Conservation (phyloP, 2,329 filamentous ascomycete species). For the Cytospora chrysosperma region DNA sequence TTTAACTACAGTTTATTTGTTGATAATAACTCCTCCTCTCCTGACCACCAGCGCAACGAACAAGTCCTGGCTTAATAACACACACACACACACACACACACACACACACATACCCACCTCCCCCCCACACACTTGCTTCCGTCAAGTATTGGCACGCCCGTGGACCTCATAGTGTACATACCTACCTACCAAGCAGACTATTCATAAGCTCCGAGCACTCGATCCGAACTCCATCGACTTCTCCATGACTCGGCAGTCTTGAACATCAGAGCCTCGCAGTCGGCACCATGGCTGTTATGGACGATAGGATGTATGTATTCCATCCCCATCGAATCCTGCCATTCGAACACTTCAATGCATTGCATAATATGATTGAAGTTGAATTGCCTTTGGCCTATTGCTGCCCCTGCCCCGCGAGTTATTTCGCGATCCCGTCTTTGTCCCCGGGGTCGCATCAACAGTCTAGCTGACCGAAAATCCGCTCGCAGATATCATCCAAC, state of each 20-base stretch:
- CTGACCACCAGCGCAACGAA: background rate
- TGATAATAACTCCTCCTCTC: background rate
- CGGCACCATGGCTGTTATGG: constrained; percentile 54
- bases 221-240: background rate
- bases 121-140: background rate
- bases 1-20: background rate
- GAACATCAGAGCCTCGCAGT: constrained; percentile 29
- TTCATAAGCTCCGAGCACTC: background rate
- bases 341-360: background rate
- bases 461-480: constrained; percentile 25
- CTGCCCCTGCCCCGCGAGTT: background rate
- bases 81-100: too few relatives aligned
- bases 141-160: background rate
- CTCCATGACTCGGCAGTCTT: constrained; percentile 32
- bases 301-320: constrained; percentile 50
- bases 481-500: constrained; percentile 60
- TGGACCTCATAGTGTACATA: too few relatives aligned
- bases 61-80: too few relatives aligned
- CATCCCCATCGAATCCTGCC: background rate
- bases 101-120: too few relatives aligned
- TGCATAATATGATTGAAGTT: background rate
- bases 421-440: background rate
- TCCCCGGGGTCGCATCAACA: background rate
- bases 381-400: background rate
- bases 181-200: too few relatives aligned